A percentile compares a stretch with the other conserved stretches of the same genome.
Conservation (phyloP, 2,329 filamentous ascomycete species). For the Aspergillus ruber region DNA sequence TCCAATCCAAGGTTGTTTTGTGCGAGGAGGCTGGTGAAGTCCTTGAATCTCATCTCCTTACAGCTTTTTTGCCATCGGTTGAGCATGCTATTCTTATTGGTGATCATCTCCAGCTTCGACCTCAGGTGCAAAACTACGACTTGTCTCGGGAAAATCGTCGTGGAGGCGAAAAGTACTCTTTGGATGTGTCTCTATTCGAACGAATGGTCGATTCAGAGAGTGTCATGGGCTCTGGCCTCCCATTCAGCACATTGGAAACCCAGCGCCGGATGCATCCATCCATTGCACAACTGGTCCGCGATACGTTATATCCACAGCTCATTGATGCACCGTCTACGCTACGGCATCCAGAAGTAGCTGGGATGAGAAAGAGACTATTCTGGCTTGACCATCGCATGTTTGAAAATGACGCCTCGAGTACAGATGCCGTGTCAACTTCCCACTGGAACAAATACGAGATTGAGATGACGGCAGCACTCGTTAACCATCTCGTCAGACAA, state of each 20-base stretch:
- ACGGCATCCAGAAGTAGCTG: constrained; percentile 38
- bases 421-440: constrained; percentile 30
- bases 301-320: constrained; percentile 52
- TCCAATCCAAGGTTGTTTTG: constrained; percentile 43
- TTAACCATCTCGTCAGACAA: constrained; percentile 60
- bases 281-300: constrained; percentile 54
- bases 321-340: constrained; percentile 41
- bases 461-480: constrained; percentile 56
- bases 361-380: constrained; percentile 45
- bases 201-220: constrained; percentile 34
- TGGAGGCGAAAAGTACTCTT: constrained; percentile 32
- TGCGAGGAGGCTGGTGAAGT: constrained; percentile 66
- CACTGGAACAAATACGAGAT: constrained; percentile 52
- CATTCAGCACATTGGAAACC: constrained; percentile 44
- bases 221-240: constrained; percentile 18
- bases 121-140: constrained; percentile 20
- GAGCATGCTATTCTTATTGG: constrained; percentile 36
- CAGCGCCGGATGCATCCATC: constrained; percentile 62
- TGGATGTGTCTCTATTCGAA: constrained; percentile 50
- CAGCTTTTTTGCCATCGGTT: constrained; percentile 32
- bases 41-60: constrained; percentile 52
- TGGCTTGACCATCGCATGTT: constrained; percentile 46
- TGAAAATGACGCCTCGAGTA: constrained; percentile 30
- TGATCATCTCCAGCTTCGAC: constrained; percentile 31
- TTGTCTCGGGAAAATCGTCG: constrained; percentile 25